These are phyloP conservation scores for Citrus cavaleriei DNA, from an alignment of 345 rosid genomes.

Conservation along the genomic window DNA sequence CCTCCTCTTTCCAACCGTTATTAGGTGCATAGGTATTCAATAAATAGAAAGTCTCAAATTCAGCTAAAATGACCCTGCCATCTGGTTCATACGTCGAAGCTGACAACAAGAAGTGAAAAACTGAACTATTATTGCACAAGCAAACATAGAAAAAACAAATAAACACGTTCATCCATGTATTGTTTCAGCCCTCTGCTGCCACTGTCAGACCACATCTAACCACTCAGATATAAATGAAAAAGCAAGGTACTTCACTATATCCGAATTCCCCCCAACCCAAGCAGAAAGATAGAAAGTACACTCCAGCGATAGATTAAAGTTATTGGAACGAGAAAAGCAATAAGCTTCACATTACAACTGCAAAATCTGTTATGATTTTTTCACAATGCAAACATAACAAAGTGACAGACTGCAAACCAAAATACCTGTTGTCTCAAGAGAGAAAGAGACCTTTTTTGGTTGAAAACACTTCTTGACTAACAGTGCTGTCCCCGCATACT, in stretches of 20 bases:
- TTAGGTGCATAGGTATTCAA: constrained; percentile 91
- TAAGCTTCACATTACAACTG: not conserved
- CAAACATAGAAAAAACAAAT: not conserved
- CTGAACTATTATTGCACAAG: not conserved
- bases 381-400: constrained; percentile 1
- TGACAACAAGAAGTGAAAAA: constrained; percentile 24
- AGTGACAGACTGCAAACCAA: not conserved
- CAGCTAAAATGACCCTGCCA: constrained; percentile 92
- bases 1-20: constrained; percentile 99
- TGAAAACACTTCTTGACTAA: constrained; percentile 73
- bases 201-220: not conserved
- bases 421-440: constrained; percentile 70
- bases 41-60: constrained; percentile 67
- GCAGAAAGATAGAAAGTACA: not conserved
- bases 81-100: constrained; percentile 89
- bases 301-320: not conserved
- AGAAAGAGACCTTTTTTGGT: constrained; percentile 63
- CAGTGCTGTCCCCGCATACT: constrained; percentile 97
- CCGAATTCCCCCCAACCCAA: not conserved
- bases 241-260: not conserved
- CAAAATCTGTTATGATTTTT: not conserved
- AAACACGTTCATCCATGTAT: no score
- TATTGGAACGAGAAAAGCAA: not conserved
- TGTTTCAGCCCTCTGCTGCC: not conserved
- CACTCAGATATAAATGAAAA: not conserved